Conservation (phyloP, 1,139 yeast species). For the Zhuliangozyma blackwelliae region DNA sequence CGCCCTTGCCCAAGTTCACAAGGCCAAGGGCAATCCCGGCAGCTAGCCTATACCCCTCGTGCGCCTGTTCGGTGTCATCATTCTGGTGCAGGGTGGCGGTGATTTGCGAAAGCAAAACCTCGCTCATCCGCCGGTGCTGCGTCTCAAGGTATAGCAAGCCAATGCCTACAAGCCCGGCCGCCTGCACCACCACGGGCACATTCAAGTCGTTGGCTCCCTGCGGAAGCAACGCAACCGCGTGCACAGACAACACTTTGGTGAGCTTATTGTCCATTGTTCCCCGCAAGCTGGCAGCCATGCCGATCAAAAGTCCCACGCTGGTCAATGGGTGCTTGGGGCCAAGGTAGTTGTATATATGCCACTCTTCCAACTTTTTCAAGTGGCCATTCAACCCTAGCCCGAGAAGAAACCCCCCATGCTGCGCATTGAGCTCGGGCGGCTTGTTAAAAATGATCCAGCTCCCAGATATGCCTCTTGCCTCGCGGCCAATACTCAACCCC, state of each 20-base stretch:
- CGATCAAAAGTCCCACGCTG: constrained; percentile 81
- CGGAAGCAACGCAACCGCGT: constrained; percentile 87
- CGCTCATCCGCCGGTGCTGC: constrained; percentile 86
- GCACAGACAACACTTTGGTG: constrained; percentile 89
- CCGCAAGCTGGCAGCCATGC: constrained; percentile 85
- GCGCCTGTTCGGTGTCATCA: constrained; percentile 51
- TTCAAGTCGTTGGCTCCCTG: constrained; percentile 87
- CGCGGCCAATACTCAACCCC: constrained; percentile 71
- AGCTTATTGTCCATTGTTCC: constrained; percentile 85
- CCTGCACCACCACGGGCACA: constrained; percentile 78
- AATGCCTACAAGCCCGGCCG: constrained; percentile 88
- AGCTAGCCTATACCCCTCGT: constrained; percentile 82
- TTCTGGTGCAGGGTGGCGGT: constrained; percentile 53
- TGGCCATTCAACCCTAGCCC: constrained; percentile 94
- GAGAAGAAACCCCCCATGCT: constrained; percentile 91
- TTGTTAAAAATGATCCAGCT: constrained; percentile 91
- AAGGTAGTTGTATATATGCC: constrained; percentile 92
- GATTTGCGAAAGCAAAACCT: constrained; percentile 66
- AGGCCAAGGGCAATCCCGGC: constrained; percentile 88
- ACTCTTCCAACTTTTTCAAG: constrained; percentile 76
- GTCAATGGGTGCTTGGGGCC: constrained; percentile 88
- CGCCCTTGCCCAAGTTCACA: constrained; percentile 80
- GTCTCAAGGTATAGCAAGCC: constrained; percentile 78
- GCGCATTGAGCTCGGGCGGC: constrained; percentile 67
- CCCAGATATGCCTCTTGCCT: constrained; percentile 72